Evolutionary conservation across 768 basidiomycete species (phyloP).

Genomic region (Tephrocybe sp.): DNA sequence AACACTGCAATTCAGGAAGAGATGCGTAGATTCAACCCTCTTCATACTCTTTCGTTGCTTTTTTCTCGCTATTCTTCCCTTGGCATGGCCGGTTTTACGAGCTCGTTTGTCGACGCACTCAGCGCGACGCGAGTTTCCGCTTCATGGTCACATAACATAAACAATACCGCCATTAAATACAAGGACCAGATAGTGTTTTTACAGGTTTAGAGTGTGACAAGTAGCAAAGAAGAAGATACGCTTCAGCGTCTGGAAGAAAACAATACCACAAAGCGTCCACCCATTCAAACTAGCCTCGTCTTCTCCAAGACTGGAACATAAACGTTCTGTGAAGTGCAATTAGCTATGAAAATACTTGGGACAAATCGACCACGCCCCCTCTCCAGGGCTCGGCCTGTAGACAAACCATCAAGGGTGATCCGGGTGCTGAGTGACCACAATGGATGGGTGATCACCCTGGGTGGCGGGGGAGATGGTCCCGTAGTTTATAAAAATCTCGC

Average conservation of each 20-base stretch:
- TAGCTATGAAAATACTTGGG: background rate
- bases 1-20: no score
- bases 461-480: slow-evolving; percentile 30
- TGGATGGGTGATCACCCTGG: slow-evolving; percentile 11
- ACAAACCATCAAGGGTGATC: slow-evolving; percentile 37
- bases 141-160: no score
- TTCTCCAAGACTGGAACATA: slow-evolving; percentile 17
- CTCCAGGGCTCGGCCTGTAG: slow-evolving; percentile 17
- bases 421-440: slow-evolving; percentile 23
- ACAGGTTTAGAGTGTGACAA: no score
- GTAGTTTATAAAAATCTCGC: slow-evolving; percentile 36
- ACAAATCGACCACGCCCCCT: slow-evolving; percentile 10
- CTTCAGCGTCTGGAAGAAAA: background rate
- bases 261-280: background rate
- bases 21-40: no score
- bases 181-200: no score
- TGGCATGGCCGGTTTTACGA: no score
- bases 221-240: no score
- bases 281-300: slow-evolving; percentile 11
- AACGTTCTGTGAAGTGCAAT: slow-evolving; percentile 7
- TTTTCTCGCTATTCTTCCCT: no score
- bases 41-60: no score
- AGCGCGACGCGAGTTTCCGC: no score
- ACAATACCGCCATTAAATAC: no score
- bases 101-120: no score